Evolutionary conservation across 352 stramenopile genomes (phyloP), one percentile per base, ranked within the genome.

Genomic region (Pseudoperonospora humuli): DNA sequence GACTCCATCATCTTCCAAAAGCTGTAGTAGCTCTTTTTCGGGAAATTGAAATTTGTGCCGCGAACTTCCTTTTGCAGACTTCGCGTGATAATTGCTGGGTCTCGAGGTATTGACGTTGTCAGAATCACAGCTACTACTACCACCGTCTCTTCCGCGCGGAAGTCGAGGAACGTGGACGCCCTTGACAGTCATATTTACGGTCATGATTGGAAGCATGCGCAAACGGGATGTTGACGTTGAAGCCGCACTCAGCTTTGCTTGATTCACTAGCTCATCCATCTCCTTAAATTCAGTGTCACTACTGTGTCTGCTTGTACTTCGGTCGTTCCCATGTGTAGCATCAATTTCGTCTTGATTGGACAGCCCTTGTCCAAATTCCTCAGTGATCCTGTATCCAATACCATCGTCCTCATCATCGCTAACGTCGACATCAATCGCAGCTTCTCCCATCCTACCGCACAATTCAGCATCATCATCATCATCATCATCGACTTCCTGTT

Each of bases 31-130:
- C 10, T 77, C 71, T 0, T 49, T 54, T 5, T 86, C 75, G 0
- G 60, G 64, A 26, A 83, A 84, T 36, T 82, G 71, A 38, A 84
- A 86, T 47, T 83, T 84, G 3, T 70, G 57, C 0, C 70, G 50
- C 2, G 61, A 51, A 8, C 26, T 65, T 24, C 33, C 21, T 28
- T 23, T 29, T 44, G 24, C 26, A 45, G 19, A 14, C 13, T 59
- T 41, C 3, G 14, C 28, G n/a, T 41, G 33, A 10, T 25, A 32
- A 7, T 28, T 42, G 18, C 19, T 44, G 9, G 2, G 17, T 7
- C n/a, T 15, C 7, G 17, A 20, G 7, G 25, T 29, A 13, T 18
- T 44, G 9, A 24, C 9, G 7, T 39, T 48, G 11, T 32, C 35
- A 8, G 28, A 40, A 7, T 40, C 31, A 20, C 39, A 50, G 14